Base-by-base conservation (phyloP, 2,329 filamentous ascomycete species). In the Thielaviopsis ethacetica region DNA sequence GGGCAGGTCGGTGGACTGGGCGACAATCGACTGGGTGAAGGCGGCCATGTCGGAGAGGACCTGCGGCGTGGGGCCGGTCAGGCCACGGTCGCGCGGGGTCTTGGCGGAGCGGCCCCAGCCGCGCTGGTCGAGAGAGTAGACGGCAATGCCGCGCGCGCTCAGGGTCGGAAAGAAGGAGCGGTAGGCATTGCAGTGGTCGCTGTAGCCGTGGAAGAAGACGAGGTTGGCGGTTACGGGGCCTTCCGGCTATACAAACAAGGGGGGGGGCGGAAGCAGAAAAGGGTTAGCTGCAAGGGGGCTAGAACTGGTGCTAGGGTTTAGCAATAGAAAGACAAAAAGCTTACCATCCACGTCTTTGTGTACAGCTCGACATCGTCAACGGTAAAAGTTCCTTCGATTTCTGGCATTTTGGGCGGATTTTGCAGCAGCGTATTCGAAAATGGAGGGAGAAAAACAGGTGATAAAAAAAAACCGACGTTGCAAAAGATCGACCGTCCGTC, bases 201-300 rank as follows among this genome's bases (percentile, higher is more conserved):
- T 89, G 76, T 91, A 96, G 66, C 91, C 91, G 72, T 96, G 91
- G 63, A 96, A 74, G 71, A 94, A 86, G 65, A 93, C 76, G 55
- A 95, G 70, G 64, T 86, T 86, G 41, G 90, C 90, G 66, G 78
- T 80, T 59, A 78, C 71, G 13, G 76, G 71, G 15, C 73, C 76
- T 30, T 76, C 69, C 30, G 81, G 81, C 83, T 83, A 54, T 49
- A 57, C 21, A 57, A 56, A 27, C 38, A 27, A 41, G 17, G 56
- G 51, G 61, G 26, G 19, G n/a, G 13, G 30, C 3, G 19, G 17
- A 17, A 50, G 38, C 24, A 24, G 27, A n/a, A 13, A 30, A 38
- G 53, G 50, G 30, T 53, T 44, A 53, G 51, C 38, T 24, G 26
- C 26, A 38, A n/a, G 27, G 21, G 49, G 13, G 10, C 5, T 27